These are phyloP conservation scores for Silene conica DNA, from an alignment of 148 eudicot species.

Conservation along the genomic window DNA sequence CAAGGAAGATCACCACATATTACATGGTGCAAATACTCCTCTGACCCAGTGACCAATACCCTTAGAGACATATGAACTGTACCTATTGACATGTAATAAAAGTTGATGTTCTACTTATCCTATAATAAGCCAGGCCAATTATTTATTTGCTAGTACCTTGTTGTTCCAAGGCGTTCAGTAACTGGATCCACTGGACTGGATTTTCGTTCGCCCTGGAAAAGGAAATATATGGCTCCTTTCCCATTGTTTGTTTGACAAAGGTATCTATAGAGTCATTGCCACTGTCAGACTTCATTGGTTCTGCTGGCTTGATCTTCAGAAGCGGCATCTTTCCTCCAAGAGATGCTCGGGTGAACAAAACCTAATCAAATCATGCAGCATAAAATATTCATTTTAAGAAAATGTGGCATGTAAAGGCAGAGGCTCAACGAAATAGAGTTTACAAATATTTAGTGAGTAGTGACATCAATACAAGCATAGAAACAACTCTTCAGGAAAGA, in stretches of 20 bases:
- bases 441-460: not conserved
- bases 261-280: conserved; percentile 64
- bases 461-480: not conserved
- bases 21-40: not conserved
- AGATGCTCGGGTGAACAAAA: conserved; percentile 10
- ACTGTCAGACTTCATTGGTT: conserved; percentile 49
- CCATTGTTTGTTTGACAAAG: conserved; percentile 56
- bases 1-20: conserved; percentile 13
- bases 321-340: conserved; percentile 46
- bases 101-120: conserved; percentile 17
- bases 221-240: conserved; percentile 63
- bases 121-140: conserved; percentile 5
- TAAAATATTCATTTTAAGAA: conserved; percentile 3
- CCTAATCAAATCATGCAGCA: conserved; percentile 21
- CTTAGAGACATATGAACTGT: not conserved
- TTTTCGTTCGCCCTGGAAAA: conserved; percentile 59
- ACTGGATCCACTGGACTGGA: conserved; percentile 65
- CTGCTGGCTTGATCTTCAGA: conserved; percentile 44
- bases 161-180: conserved; percentile 69
- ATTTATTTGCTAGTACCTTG: conserved; percentile 45
- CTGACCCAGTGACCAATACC: not conserved
- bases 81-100: conserved; percentile 19
- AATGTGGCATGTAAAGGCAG: not conserved
- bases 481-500: conserved; percentile 1
- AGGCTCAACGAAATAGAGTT: not conserved